These are phyloP conservation scores for Crithidia expoeki DNA, from an alignment of 208 protist species.

Conservation along the genomic window DNA sequence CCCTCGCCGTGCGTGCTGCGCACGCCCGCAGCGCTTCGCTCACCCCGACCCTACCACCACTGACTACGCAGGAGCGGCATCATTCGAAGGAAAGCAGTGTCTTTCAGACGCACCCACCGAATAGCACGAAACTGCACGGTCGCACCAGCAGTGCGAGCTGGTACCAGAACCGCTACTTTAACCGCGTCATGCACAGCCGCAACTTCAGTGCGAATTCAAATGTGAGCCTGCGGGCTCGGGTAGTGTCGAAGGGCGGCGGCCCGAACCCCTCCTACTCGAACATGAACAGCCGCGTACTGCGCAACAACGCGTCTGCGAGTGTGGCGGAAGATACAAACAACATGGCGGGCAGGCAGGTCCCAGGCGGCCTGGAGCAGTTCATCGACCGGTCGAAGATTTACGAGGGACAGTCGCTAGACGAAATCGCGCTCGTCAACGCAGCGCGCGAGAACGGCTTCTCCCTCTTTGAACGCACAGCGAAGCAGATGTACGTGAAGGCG, in stretches of 20 bases:
- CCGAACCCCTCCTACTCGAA: neutral
- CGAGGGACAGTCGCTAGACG: conserved; percentile 92
- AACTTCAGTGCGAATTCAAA: conserved; percentile 20
- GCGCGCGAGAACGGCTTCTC: conserved; percentile 83
- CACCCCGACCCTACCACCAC: neutral
- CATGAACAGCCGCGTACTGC: conserved; percentile 2
- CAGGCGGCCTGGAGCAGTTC: conserved; percentile 29
- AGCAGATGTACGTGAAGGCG: conserved; percentile 70
- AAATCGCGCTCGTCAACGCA: conserved; percentile 88
- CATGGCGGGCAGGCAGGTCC: neutral
- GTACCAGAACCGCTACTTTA: conserved; percentile 54
- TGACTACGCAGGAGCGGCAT: neutral
- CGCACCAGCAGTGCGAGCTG: conserved; percentile 63
- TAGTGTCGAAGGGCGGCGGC: neutral
- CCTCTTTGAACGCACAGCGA: conserved; percentile 65
- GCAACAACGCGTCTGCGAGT: conserved; percentile 7
- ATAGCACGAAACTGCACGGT: conserved; percentile 40
- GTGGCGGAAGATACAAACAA: neutral
- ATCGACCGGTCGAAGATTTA: conserved; percentile 80
- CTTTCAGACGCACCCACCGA: neutral
- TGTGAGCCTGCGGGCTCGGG: neutral
- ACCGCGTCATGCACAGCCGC: conserved; percentile 40
- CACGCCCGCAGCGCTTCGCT: conserved; percentile 6
- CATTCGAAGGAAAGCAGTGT: neutral
- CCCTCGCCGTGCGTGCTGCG: neutral